Conservation (phyloP, 73 alveolate species). For the Loxodes magnus region DNA sequence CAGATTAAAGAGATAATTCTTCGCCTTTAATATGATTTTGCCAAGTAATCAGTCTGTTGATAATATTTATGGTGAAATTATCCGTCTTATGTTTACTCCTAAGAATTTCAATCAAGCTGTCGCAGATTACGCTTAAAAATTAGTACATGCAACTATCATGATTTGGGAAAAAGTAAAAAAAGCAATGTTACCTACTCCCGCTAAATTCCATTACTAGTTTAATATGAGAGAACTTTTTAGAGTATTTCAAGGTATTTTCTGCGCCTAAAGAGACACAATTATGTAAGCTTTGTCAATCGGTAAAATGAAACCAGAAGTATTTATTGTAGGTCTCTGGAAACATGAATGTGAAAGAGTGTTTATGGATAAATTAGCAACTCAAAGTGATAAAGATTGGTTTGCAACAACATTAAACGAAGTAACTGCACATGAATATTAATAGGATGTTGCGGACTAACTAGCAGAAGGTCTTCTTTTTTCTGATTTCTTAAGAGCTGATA, state of each 20-base stretch:
- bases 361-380: slow-evolving; percentile 96
- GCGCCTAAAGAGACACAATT: no score
- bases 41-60: slow-evolving; percentile 97
- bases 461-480: slow-evolving; percentile 56
- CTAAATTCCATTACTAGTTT: slow-evolving; percentile 99
- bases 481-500: slow-evolving; percentile 86
- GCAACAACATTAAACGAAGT: slow-evolving; percentile 68
- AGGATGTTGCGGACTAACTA: slow-evolving; percentile 51
- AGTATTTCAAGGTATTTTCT: slow-evolving; percentile 97
- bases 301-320: slow-evolving; percentile 82
- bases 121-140: slow-evolving; percentile 74
- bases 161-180: slow-evolving; percentile 92
- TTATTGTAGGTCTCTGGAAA: slow-evolving; percentile 98
- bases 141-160: slow-evolving; percentile 86
- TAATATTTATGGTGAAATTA: slow-evolving; percentile 98
- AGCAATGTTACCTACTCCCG: slow-evolving; percentile 98
- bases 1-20: slow-evolving; percentile 98
- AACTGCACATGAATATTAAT: slow-evolving; percentile 60
- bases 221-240: slow-evolving; percentile 99
- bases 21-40: slow-evolving; percentile 97
- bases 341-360: slow-evolving; percentile 99
- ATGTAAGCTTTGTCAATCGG: slow-evolving; percentile 66
- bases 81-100: slow-evolving; percentile 83
- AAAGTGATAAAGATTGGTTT: slow-evolving; percentile 91
- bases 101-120: slow-evolving; percentile 86